A percentile compares a stretch with the other conserved stretches of the same genome.
These are phyloP conservation scores for Lasiosphaeris hirsuta DNA, from an alignment of 495 filamentous ascomycete species.

Conservation along the genomic window DNA sequence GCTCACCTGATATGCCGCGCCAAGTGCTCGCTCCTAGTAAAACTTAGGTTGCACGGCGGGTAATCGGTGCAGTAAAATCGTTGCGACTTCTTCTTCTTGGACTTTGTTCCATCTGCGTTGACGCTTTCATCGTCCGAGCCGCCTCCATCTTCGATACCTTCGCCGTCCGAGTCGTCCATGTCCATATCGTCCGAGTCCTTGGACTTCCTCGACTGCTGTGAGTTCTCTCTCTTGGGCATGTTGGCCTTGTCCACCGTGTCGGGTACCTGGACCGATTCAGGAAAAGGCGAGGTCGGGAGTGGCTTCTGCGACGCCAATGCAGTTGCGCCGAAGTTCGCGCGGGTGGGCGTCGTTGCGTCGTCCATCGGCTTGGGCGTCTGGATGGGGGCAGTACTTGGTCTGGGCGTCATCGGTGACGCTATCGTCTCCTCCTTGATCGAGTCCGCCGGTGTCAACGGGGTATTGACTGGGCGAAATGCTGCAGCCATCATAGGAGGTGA, in stretches of 20 bases:
- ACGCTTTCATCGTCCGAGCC: conserved; percentile 76
- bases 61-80: conserved; percentile 97
- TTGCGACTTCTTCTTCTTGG: conserved; percentile 95
- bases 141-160: conserved; percentile 55
- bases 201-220: conserved; percentile 61
- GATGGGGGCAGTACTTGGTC: conserved; percentile 46
- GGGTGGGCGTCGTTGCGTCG: conserved; percentile 59
- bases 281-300: conserved; percentile 56
- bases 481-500: conserved; percentile 39
- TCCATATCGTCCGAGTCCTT: conserved; percentile 70
- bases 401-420: conserved; percentile 61
- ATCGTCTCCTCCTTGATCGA: conserved; percentile 43
- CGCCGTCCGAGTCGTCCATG: conserved; percentile 70
- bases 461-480: conserved; percentile 75
- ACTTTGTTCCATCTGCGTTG: conserved; percentile 59
- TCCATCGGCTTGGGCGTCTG: conserved; percentile 39
- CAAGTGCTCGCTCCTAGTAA: conserved; percentile 93
- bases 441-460: conserved; percentile 55
- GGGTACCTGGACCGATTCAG: conserved; percentile 48
- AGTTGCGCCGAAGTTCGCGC: conserved; percentile 48
- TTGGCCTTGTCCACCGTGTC: conserved; percentile 38
- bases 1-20: conserved; percentile 86
- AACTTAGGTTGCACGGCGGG: conserved; percentile 90
- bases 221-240: conserved; percentile 53
- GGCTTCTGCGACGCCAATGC: conserved; percentile 55